Conservation (phyloP, 192 early-diverging fungal genomes). For the Dissophora globulifera region DNA sequence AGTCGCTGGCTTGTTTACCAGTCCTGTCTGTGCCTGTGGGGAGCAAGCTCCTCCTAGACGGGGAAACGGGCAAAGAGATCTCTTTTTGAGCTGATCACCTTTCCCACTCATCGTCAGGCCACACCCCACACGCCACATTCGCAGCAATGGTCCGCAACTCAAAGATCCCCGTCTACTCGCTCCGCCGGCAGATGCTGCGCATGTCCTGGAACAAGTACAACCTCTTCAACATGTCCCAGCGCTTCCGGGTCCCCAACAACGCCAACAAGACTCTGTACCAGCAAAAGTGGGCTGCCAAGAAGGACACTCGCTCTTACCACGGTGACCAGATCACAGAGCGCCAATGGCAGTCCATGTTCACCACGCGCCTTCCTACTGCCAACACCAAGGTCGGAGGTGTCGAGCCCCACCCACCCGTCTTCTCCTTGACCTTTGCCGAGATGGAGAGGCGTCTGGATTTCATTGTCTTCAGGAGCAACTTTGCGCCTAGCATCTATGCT, state of each 20-base stretch:
- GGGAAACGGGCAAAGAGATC: too few relatives aligned
- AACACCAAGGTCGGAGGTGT: constrained; percentile 61
- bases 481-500: constrained; percentile 86
- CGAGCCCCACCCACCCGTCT: constrained; percentile 70
- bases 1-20: too few relatives aligned
- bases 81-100: too few relatives aligned
- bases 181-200: constrained; percentile 76
- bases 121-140: too few relatives aligned
- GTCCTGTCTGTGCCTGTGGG: too few relatives aligned
- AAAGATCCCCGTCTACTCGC: constrained; percentile 50
- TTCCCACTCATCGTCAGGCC: too few relatives aligned
- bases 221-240: constrained; percentile 82
- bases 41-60: too few relatives aligned
- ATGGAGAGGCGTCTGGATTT: constrained; percentile 94
- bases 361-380: constrained; percentile 75
- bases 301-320: constrained; percentile 93
- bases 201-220: constrained; percentile 98
- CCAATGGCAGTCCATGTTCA: constrained; percentile 81
- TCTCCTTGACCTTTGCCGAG: constrained; percentile 85
- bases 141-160: constrained; percentile 52
- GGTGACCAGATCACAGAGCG: constrained; percentile 89
- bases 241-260: constrained; percentile 62
- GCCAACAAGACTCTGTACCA: constrained; percentile 83
- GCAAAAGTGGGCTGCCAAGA: constrained; percentile 95
- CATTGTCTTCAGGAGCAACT: constrained; percentile 92